A percentile compares a stretch with the other conserved stretches of the same genome.
phyloP scores from a whole-genome alignment of 2,329 filamentous ascomycete genomes.

The Ophiostoma ips region DNA sequence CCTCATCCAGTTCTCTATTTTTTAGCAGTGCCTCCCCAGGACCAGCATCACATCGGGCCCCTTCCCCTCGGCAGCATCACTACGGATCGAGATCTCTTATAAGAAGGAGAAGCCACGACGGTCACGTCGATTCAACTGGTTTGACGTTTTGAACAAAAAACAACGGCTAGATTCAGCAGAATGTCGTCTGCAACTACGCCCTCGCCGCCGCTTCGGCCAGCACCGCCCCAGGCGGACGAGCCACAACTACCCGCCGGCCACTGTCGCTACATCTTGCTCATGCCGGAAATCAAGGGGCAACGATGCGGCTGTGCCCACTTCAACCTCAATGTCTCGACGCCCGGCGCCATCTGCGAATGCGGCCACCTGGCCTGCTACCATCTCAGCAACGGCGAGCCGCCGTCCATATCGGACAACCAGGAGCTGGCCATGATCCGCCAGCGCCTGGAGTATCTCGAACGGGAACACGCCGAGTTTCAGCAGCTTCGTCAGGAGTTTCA shows the following conservation, averaged over 20 bases:
- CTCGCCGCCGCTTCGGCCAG: constrained; percentile 18
- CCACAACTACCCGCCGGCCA: constrained; percentile 39
- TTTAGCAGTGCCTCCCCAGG: constrained; percentile 1
- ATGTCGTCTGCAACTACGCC: constrained; percentile 17
- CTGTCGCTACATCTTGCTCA: constrained; percentile 44
- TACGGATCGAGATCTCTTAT: not conserved
- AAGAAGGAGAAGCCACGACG: not conserved
- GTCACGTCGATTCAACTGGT: not conserved
- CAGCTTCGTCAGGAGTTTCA: constrained; percentile 18
- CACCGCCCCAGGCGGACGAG: constrained; percentile 26
- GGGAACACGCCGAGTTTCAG: constrained; percentile 22
- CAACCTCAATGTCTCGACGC: constrained; percentile 37
- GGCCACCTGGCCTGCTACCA: constrained; percentile 49
- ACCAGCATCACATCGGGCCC: not conserved
- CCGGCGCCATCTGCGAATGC: constrained; percentile 42
- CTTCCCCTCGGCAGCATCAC: not conserved
- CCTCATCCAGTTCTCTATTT: not conserved
- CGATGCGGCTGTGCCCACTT: constrained; percentile 46
- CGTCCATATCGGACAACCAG: constrained; percentile 23
- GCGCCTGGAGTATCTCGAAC: constrained; percentile 30
- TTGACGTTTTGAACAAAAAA: too few species aligned
- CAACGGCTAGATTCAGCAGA: not conserved
- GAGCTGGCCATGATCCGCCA: constrained; percentile 36
- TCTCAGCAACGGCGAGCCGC: constrained; percentile 30
- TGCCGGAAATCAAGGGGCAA: constrained; percentile 42